Evolutionary conservation across 176 grass and related monocot species (phyloP).

Genomic region (Oryza longistaminata): DNA sequence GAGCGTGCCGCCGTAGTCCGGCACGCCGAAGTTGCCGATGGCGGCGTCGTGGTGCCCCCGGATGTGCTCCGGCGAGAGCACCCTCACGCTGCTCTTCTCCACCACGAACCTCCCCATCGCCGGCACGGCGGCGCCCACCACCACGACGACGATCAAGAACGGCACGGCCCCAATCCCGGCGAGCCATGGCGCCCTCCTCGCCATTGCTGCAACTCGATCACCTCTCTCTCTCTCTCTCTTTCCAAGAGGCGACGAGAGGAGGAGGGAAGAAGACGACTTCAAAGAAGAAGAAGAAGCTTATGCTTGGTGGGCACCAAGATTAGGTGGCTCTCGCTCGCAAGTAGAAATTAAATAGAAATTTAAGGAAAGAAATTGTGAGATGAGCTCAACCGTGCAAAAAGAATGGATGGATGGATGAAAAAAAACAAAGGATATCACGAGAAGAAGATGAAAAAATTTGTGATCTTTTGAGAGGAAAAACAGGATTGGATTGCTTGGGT

Average conservation of each 20-base stretch:
- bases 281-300: neutral
- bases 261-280: neutral
- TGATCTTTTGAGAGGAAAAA: neutral
- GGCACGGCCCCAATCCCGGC: neutral
- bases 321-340: neutral
- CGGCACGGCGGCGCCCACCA: neutral
- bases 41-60: constrained; percentile 80
- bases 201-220: constrained; percentile 27
- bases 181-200: neutral
- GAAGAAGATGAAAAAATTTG: neutral
- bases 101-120: constrained; percentile 70
- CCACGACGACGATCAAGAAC: neutral
- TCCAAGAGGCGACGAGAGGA: neutral
- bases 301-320: constrained; percentile 31
- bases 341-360: neutral
- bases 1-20: constrained; percentile 87
- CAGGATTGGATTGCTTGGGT: constrained; percentile 38
- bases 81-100: constrained; percentile 87
- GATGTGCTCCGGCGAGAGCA: constrained; percentile 75
- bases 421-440: neutral
- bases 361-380: neutral
- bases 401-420: neutral
- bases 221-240: neutral
- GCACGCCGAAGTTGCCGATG: constrained; percentile 94
- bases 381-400: neutral